These are phyloP conservation scores for Bauhinia variegata DNA, from an alignment of 306 rosid genomes.

Conservation along the genomic window DNA sequence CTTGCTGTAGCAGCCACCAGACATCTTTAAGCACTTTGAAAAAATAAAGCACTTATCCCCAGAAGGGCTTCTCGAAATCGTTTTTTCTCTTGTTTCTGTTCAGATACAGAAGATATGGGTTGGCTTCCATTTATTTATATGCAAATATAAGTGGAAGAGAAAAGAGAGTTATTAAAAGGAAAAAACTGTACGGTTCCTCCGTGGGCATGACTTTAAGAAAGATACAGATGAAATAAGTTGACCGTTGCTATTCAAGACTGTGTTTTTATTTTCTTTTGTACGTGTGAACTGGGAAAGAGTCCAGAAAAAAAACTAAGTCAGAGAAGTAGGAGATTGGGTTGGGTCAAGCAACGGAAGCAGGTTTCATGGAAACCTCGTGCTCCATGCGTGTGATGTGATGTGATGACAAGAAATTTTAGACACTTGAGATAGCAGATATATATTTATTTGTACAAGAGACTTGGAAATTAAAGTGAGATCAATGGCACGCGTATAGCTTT, in stretches of 20 bases:
- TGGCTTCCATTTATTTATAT: background rate
- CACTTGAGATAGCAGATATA: no score
- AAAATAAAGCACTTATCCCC: no score
- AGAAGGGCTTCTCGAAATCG: background rate
- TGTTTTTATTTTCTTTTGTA: no score
- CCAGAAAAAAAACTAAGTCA: background rate
- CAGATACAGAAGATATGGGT: no score
- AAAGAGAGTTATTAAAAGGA: background rate
- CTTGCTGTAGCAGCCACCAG: constrained; percentile 25
- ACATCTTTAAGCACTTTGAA: constrained; percentile 19
- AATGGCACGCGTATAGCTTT: no score
- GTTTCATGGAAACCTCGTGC: background rate
- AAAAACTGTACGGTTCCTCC: background rate
- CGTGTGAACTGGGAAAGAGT: background rate
- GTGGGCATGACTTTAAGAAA: background rate
- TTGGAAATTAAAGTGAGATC: no score
- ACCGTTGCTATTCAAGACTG: constrained; percentile 32
- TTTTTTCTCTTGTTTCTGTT: background rate
- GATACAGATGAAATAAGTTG: constrained; percentile 39
- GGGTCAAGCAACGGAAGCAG: constrained; percentile 37
- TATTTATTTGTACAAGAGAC: no score
- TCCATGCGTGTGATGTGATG: background rate
- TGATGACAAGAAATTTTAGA: no score
- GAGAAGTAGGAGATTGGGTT: background rate
- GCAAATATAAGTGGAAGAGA: background rate